Evolutionary conservation across 805 yeast genomes (phyloP).

Genomic region (Kregervanrija pseudodelftensis): DNA sequence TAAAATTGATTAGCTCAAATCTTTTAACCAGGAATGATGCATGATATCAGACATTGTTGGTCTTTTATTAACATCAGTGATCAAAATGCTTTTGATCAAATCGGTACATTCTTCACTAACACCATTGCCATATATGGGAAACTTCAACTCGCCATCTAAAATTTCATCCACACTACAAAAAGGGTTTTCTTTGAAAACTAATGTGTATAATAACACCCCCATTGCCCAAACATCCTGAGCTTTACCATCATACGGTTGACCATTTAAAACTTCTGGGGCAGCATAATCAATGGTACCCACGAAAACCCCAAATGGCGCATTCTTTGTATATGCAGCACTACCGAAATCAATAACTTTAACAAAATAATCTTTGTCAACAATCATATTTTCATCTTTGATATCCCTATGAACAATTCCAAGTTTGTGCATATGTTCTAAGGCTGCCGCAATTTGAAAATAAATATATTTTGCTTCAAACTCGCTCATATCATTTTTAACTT

Average conservation of each 20-base stretch:
- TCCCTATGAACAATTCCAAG: conserved; percentile 91
- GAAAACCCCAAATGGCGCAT: conserved; percentile 95
- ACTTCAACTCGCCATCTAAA: conserved; percentile 76
- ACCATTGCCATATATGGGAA: conserved; percentile 44
- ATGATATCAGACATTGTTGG: conserved; percentile 69
- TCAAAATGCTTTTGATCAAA: conserved; percentile 58
- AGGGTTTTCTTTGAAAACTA: conserved; percentile 90
- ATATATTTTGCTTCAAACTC: conserved; percentile 74
- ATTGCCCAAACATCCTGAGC: conserved; percentile 98
- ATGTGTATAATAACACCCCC: conserved; percentile 84
- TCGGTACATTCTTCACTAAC: conserved; percentile 54
- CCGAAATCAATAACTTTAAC: conserved; percentile 92
- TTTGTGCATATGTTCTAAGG: conserved; percentile 73
- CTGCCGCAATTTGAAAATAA: conserved; percentile 71
- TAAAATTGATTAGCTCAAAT: conserved; percentile 27
- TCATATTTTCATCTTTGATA: conserved; percentile 89
- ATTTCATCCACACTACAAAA: conserved; percentile 94
- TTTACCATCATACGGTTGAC: conserved; percentile 82
- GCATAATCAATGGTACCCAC: conserved; percentile 98
- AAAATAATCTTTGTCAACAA: conserved; percentile 74
- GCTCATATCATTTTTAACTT: conserved; percentile 71
- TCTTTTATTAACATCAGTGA: conserved; percentile 57
- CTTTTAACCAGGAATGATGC: conserved; percentile 61
- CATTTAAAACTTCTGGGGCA: conserved; percentile 90
- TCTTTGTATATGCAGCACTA: conserved; percentile 81